Conservation (phyloP, 2,329 filamentous ascomycete species). For the Monilinia laxa region DNA sequence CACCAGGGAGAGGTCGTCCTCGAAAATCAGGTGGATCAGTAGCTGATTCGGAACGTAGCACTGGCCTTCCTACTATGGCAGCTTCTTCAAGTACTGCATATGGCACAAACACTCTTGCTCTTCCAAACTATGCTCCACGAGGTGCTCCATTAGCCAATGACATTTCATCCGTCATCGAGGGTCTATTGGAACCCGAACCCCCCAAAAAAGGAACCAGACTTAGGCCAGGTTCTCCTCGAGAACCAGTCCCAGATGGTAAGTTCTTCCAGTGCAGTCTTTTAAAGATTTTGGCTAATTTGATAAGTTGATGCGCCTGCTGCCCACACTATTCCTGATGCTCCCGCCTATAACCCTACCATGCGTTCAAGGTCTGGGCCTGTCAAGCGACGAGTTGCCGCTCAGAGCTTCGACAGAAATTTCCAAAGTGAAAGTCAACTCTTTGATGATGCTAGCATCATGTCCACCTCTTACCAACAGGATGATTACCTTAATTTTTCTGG, state of each 20-base stretch:
- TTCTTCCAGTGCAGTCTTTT: not conserved
- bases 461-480: slow-evolving; percentile 28
- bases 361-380: slow-evolving; percentile 13
- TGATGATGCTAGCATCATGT: slow-evolving; percentile 39
- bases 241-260: slow-evolving; percentile 10
- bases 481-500: slow-evolving; percentile 19
- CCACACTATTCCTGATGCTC: not conserved
- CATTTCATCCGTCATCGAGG: slow-evolving; percentile 28
- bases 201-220: not conserved
- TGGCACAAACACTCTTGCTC: slow-evolving; percentile 34
- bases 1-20: slow-evolving; percentile 24
- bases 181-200: slow-evolving; percentile 28
- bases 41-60: slow-evolving; percentile 9
- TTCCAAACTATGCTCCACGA: slow-evolving; percentile 22
- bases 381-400: slow-evolving; percentile 11
- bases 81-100: slow-evolving; percentile 35
- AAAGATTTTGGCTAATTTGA: not conserved
- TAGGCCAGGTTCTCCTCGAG: not conserved
- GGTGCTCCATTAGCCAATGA: slow-evolving; percentile 26
- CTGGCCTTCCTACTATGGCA: slow-evolving; percentile 30
- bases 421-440: slow-evolving; percentile 43
- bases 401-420: slow-evolving; percentile 37
- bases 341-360: slow-evolving; percentile 7
- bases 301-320: slow-evolving; percentile 2
- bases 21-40: slow-evolving; percentile 14